Conservation (phyloP, 1,284 basidiomycete genomes). For the Ganoderma lucidum region DNA sequence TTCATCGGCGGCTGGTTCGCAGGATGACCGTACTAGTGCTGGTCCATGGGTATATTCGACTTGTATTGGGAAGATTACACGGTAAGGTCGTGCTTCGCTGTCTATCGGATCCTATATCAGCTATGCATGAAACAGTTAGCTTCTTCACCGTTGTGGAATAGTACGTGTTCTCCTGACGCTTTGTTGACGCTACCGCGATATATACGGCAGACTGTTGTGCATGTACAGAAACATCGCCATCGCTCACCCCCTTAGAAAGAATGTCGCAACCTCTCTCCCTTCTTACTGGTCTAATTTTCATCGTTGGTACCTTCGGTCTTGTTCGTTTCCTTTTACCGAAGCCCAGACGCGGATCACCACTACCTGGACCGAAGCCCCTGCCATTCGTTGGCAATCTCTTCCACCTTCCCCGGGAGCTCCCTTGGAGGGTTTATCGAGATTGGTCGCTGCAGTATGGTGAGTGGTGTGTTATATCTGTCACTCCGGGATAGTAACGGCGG, state of each 20-base stretch:
- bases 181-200: not conserved
- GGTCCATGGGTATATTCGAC: not conserved
- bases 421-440: constrained; percentile 21
- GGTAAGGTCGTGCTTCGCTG: not conserved
- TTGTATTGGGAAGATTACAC: not conserved
- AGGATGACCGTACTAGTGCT: not conserved
- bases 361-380: constrained; percentile 19
- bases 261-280: not conserved
- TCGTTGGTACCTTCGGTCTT: not conserved
- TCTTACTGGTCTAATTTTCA: not conserved
- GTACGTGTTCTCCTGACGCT: not conserved
- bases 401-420: constrained; percentile 13
- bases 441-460: constrained; percentile 19
- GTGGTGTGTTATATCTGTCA: not conserved
- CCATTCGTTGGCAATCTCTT: constrained; percentile 19
- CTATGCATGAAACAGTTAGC: not conserved
- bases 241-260: not conserved
- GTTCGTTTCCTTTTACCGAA: not conserved
- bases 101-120: not conserved
- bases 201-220: not conserved
- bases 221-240: not conserved
- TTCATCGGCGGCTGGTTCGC: not conserved
- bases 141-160: not conserved
- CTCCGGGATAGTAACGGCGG: no score
- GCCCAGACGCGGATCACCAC: not conserved